phyloP scores from a whole-genome alignment of 2,329 filamentous ascomycete genomes.

The Stenocarpella maydis region DNA sequence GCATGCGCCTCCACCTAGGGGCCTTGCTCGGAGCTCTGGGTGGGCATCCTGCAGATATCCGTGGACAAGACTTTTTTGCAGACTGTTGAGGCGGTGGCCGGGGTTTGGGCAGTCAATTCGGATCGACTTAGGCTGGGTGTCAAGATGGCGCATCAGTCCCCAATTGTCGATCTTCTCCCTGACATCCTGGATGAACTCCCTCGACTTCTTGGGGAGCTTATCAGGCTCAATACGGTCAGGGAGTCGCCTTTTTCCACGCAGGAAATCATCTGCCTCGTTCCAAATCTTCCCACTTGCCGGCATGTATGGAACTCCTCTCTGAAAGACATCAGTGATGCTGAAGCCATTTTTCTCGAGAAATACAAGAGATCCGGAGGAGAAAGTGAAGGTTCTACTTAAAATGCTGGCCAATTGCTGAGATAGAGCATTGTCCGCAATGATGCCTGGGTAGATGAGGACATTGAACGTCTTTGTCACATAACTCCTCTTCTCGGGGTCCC shows the following conservation, averaged over 20 bases:
- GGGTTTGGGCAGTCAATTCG: slow-evolving; percentile 39
- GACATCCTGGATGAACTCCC: slow-evolving; percentile 34
- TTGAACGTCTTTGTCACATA: slow-evolving; percentile 44
- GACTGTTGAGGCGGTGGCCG: slow-evolving; percentile 37
- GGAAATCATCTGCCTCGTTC: slow-evolving; percentile 28
- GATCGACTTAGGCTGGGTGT: slow-evolving; percentile 19
- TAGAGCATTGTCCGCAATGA: slow-evolving; percentile 32
- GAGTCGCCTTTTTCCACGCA: neutral
- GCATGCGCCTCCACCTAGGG: slow-evolving; percentile 13
- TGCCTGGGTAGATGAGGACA: slow-evolving; percentile 44
- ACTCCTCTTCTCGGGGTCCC: slow-evolving; percentile 30
- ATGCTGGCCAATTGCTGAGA: slow-evolving; percentile 36
- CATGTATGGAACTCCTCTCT: slow-evolving; percentile 45
- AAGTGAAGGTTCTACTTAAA: slow-evolving; percentile 41
- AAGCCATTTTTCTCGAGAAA: slow-evolving; percentile 44
- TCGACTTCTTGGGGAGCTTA: slow-evolving; percentile 23
- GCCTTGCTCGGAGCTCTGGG: slow-evolving; percentile 33
- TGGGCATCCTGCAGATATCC: slow-evolving; percentile 41
- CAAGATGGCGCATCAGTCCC: neutral
- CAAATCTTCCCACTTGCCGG: slow-evolving; percentile 39
- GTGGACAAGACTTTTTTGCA: slow-evolving; percentile 42
- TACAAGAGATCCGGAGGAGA: slow-evolving; percentile 42
- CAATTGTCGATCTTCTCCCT: slow-evolving; percentile 26
- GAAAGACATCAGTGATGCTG: slow-evolving; percentile 40
- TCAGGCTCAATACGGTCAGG: slow-evolving; percentile 28